Conservation (phyloP, 768 basidiomycete species). For the Hypholoma sublateritium region DNA sequence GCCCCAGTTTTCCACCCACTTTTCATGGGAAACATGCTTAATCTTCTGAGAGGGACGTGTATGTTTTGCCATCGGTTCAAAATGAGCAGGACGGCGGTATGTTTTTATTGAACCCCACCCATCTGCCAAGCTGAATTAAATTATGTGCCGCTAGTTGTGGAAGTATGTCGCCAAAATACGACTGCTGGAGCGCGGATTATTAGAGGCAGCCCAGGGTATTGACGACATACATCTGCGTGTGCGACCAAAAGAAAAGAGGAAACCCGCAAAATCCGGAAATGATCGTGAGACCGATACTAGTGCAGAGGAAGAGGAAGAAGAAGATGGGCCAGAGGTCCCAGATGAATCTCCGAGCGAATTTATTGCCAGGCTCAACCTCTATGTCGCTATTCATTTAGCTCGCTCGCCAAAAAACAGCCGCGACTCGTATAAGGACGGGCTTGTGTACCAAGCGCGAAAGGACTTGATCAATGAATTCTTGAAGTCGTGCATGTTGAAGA, state of each 20-base stretch:
- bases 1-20: constrained; percentile 95
- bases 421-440: constrained; percentile 85
- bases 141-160: constrained; percentile 49
- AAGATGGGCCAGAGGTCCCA: constrained; percentile 43
- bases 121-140: constrained; percentile 7
- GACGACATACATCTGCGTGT: constrained; percentile 61
- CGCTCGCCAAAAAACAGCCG: constrained; percentile 56
- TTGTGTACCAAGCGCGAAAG: constrained; percentile 86
- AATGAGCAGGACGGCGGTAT: constrained; percentile 68
- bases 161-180: constrained; percentile 87
- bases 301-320: constrained; percentile 32
- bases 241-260: constrained; percentile 27
- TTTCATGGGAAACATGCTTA: constrained; percentile 91
- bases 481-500: constrained; percentile 62
- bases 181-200: constrained; percentile 84
- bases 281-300: constrained; percentile 38
- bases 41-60: constrained; percentile 84
- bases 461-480: constrained; percentile 81
- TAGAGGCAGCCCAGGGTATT: constrained; percentile 76
- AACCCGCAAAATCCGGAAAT: constrained; percentile 22
- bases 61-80: constrained; percentile 95
- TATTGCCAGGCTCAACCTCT: constrained; percentile 61
- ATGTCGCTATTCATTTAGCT: constrained; percentile 56
- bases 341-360: constrained; percentile 66
- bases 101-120: constrained; percentile 12